Evolutionary conservation across 768 basidiomycete genomes (phyloP), one percentile per base, ranked within the genome.

Genomic region (Fomitopsis serialis): DNA sequence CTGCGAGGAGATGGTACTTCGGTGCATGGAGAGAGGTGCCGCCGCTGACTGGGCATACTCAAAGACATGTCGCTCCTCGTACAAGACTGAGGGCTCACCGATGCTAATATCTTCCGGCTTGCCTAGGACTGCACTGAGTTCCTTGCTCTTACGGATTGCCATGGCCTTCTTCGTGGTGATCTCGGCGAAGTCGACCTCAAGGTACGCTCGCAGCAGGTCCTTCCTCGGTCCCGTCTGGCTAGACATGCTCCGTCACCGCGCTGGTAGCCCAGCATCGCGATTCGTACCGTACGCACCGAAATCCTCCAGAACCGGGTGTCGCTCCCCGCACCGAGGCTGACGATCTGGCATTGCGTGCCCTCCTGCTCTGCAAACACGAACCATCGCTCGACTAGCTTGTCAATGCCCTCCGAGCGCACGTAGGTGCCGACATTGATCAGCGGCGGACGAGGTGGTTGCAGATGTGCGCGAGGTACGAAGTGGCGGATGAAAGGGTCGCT

Each of bases 381-480:
- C 79, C 89, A 94, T 44, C 74, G 68, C 25, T 81, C 70, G 0
- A 95, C 82, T 12, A 96, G 79, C 36, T 70, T 68, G 61, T 97
- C 97, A 35, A 98, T 81, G 6, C 83, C 90, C 51, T 78, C 74
- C 0, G 89, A 84, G 53, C 96, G 81, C 54, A 96, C 82, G 61
- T 88, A 90, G 1, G 97, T 99, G 17, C 97, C 97, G 42, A 96
- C 76, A 67, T 98, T 98, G 75, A 98, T 98, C 61, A 98, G 70
- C 0, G 95, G 96, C 1, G 94, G 86, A 1, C 87, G 77, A 2
- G 68, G 52, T 2, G 79, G 76, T 49, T 79, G 77, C 42, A 83
- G 70, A 61, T 84, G 82, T 2, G 85, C 75, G 8, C 65, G 79
- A 34, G 85, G 81, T 46, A 94, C 78, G 52, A 98, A 75, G 48